Base-by-base conservation (phyloP, 495 filamentous ascomycete genomes). In the Lichina pygmaea region DNA sequence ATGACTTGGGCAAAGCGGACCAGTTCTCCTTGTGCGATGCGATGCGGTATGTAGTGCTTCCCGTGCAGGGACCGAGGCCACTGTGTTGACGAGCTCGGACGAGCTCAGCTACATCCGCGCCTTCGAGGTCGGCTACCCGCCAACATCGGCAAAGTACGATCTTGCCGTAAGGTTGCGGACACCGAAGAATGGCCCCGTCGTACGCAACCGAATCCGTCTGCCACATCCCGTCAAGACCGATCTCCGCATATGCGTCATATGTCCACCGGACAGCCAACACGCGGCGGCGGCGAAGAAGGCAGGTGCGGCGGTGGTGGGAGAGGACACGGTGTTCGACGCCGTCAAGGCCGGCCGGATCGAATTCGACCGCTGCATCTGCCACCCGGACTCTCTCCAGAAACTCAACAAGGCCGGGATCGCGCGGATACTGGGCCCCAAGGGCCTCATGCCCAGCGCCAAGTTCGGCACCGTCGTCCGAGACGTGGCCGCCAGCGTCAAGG, bases 371-470 rank as follows among this genome's bases (percentile, higher is more conserved):
- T 78, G 82, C 50, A 75, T 97, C 48, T 85, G 78, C 57, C 86
- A 95, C 55, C 67, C 66, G 17, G 79, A 86, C 48, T 81, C 73
- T 54, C 61, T 83, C 51, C 59, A 62, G 16, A 70, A 72, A 30
- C 62, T 93, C 50, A 78, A 78, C 57, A 83, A 84, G 61, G 77
- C 81, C 31, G 68, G 64, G 3, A 55, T 97, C 47, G 86, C 76
- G 44, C 70, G 76, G 53, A 70, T 94, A 40, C 66, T 97, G 9
- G 89, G 89, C 56, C 89, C 89, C 12, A 70, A 68, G 55, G 83
- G 84, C 8, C 60, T 97, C 55, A 94, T 97, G 91, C 89, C 89
- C 16, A 89, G 71, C 55, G 59, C 63, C 44, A 97, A 93, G 67
- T 68, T 67, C 17, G 84, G 81, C 45, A 93, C 89, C 3, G 74